Base-by-base conservation (phyloP, 768 basidiomycete species). In the Tricholoma bakamatsutake region DNA sequence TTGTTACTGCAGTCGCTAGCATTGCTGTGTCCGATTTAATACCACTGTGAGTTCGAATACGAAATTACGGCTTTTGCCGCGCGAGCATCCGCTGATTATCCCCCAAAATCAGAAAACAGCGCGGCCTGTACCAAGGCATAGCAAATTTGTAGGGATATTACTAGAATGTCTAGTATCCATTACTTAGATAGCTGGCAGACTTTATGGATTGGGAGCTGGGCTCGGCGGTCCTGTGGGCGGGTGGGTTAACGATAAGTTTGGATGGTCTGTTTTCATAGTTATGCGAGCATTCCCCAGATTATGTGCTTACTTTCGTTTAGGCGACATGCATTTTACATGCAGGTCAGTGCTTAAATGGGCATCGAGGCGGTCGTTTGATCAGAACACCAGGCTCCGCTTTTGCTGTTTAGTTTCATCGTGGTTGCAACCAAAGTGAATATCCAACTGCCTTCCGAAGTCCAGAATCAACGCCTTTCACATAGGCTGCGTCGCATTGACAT, bases 91-190 rank as follows among this genome's bases (percentile, higher is more conserved):
- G 43, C 42, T 58, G 48, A 35, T 55, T 57, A 51, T 54, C 54
- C 17, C 39, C 37, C 52, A 30, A 47, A 30, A 51, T 33, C 47
- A 93, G 90, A 63, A 87, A 88, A 66, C 85, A 91, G 58, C 80
- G 95, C 52, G 95, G 93, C 2, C 71, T 96, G 8, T 96, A 93
- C 65, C 96, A 98, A 69, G 94, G 94, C 54, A 79, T 93, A 76
- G 85, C 88, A 33, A 93, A 93, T 66, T 82, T 93, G 90, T 92
- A 75, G 61, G 82, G 66, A 24, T 56, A n/a, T 56, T 48, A 17
- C 46, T 18, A 31, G 15, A 31, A 5, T n/a, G 8, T 48, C 42
- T 11, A 24, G n/a, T 24, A 5, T 17, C 28, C 8, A 17, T 17
- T 31, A n/a, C 46, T 47, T 21, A n/a, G n/a, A 31, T 31, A 15